Evolutionary conservation across 2,329 filamentous ascomycete species (phyloP).

Genomic region (Aspergillus clavatus): DNA sequence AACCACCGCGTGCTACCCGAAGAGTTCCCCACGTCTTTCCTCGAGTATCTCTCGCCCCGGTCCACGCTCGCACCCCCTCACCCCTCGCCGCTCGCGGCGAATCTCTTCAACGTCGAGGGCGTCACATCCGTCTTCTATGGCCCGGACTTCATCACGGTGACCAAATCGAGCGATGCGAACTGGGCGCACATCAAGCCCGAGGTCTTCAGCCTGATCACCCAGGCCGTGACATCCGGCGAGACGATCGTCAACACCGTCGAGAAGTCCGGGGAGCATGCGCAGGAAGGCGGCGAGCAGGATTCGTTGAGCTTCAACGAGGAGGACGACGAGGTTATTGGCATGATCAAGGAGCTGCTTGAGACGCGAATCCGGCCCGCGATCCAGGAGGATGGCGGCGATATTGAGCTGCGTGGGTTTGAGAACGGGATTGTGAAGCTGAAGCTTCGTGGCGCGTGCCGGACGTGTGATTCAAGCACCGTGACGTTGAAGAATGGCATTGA

Average conservation of each 20-base stretch:
- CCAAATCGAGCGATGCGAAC: conserved; percentile 78
- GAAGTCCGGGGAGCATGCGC: conserved; percentile 51
- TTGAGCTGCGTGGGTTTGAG: conserved; percentile 88
- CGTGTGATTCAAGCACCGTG: conserved; percentile 93
- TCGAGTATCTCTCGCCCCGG: conserved; percentile 88
- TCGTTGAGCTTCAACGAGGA: conserved; percentile 80
- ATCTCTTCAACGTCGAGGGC: conserved; percentile 88
- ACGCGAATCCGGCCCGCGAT: conserved; percentile 93
- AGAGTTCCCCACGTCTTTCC: conserved; percentile 66
- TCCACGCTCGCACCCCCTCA: conserved; percentile 83
- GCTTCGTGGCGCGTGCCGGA: conserved; percentile 85
- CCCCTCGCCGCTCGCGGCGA: conserved; percentile 83
- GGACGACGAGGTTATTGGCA: conserved; percentile 88
- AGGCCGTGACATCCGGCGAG: conserved; percentile 80
- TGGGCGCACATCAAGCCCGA: conserved; percentile 96
- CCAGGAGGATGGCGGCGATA: conserved; percentile 95
- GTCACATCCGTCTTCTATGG: conserved; percentile 95
- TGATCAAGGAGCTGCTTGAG: conserved; percentile 98
- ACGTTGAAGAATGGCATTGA: conserved; percentile 98
- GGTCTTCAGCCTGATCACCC: conserved; percentile 90
- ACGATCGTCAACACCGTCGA: conserved; percentile 69
- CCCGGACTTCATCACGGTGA: conserved; percentile 92
- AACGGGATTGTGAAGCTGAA: conserved; percentile 81
- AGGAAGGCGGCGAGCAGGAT: conserved; percentile 54
- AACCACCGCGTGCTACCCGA: conserved; percentile 81